Base-by-base conservation (phyloP, 1,139 yeast species). In the Taphrina wiesneri region DNA sequence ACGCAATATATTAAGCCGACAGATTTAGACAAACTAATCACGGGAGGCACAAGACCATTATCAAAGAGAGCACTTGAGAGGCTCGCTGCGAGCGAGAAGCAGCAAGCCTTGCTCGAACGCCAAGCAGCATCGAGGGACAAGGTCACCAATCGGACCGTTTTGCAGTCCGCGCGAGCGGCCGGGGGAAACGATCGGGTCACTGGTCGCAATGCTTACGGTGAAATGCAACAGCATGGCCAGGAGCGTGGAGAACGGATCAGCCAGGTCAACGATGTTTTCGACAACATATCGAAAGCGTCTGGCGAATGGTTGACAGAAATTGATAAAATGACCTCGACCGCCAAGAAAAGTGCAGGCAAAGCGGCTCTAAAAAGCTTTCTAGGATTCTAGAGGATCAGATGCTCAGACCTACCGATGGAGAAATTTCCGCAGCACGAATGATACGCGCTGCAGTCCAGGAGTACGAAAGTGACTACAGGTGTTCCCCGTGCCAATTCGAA, bases 1-100 rank as follows among this genome's bases (percentile, higher is more conserved):
- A 82, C 86, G 0, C 84, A 83, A 49, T 81, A 82, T 68, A 81
- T 87, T 17, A 79, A 85, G 1, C 76, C 82, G 39, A 81, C 82
- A 1, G 96, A 90, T 56, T 72, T 79, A n/a, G 81, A 79, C 68
- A 63, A 70, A n/a, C 66, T 75, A 30, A 74, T 79, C 63, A 80
- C 79, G 3, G 81, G 81, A 3, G 75, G 77, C 3, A 72, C 77
- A 21, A 73, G 81, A 9, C 79, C 79, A 21, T 76, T 73, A 65
- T 72, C 78, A 13, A 72, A 75, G 56, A 70, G 74, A 17, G 71
- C 70, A 69, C 69, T 73, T 25, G 75, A 72, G 46, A 74, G 72
- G 67, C 68, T 68, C 34, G 67, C 70, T 3, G 67, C 69, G 21
- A 51, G 61, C 19, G 57, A 68, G 36, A 67, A 68, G 61, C 70